Percentiles rank a stretch among this genome's conserved stretches.
These are phyloP conservation scores for Betula pendula DNA, from an alignment of 306 rosid species.

Conservation along the genomic window DNA sequence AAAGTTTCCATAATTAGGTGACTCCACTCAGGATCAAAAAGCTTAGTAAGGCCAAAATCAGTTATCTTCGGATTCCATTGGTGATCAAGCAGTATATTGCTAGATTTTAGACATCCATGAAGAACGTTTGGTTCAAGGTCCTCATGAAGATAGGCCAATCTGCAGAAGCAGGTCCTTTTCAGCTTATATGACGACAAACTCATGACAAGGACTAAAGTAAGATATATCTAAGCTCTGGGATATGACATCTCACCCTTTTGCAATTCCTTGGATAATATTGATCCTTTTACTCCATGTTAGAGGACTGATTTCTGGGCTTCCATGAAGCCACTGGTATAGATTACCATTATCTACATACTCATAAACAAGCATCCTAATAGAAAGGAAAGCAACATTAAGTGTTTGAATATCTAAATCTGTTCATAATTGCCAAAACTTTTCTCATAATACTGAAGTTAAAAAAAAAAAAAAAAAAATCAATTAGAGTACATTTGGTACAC, in stretches of 20 bases:
- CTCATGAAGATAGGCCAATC: slow-evolving; percentile 72
- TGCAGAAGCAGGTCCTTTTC: slow-evolving; percentile 30
- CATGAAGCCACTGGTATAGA: slow-evolving; percentile 69
- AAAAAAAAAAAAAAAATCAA: not conserved
- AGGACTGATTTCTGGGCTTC: slow-evolving; percentile 46
- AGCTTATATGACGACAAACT: not conserved
- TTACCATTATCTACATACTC: slow-evolving; percentile 58
- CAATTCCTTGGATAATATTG: slow-evolving; percentile 56
- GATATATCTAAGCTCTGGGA: not conserved
- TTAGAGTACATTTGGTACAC: no score
- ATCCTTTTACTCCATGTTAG: slow-evolving; percentile 59
- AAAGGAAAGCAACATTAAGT: not conserved
- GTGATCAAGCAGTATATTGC: slow-evolving; percentile 56
- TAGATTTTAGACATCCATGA: slow-evolving; percentile 52
- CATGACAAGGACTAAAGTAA: not conserved
- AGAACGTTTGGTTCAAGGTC: slow-evolving; percentile 58
- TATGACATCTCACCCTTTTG: slow-evolving; percentile 57
- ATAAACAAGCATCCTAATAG: slow-evolving; percentile 48
- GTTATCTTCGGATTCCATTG: slow-evolving; percentile 60
- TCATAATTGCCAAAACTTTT: not conserved
- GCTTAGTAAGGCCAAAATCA: slow-evolving; percentile 52
- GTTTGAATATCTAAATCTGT: not conserved
- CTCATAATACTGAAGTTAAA: not conserved
- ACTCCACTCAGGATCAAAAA: slow-evolving; percentile 36
- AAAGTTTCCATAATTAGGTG: slow-evolving; percentile 37